These are phyloP conservation scores for Eucalyptus curtisii DNA, from an alignment of 345 rosid species.

Conservation along the genomic window DNA sequence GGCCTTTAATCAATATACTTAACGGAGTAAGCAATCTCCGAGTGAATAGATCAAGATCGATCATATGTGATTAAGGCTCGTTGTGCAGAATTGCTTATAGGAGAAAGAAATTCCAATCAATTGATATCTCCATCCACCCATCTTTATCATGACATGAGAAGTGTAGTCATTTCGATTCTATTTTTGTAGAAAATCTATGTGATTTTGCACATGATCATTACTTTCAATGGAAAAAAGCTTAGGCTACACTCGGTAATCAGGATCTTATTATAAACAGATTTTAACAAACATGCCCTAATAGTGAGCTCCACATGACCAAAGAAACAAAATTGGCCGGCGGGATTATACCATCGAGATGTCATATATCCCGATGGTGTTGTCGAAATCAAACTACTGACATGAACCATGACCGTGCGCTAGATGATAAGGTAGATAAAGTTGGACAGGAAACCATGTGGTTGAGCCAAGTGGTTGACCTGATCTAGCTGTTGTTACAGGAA, in stretches of 20 bases:
- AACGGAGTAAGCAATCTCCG: not conserved
- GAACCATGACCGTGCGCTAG: not conserved
- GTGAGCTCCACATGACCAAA: not conserved
- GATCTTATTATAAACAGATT: no score
- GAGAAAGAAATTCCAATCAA: no score
- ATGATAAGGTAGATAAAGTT: not conserved
- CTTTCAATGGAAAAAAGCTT: no score
- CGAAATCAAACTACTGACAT: not conserved
- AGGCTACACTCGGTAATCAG: rapidly evolving
- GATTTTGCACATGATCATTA: no score
- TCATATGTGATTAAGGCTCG: no score
- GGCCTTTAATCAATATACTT: rapidly evolving
- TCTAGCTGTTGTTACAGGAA: not conserved
- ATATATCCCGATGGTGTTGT: not conserved
- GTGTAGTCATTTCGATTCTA: no score
- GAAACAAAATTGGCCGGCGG: not conserved
- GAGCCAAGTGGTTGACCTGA: not conserved
- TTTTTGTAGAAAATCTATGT: no score
- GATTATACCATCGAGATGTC: not conserved
- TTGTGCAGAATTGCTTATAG: no score
- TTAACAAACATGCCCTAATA: no score
- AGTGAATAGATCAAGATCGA: not conserved
- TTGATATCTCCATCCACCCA: no score
- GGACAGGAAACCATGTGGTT: not conserved
- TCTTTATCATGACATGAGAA: no score